These are phyloP conservation scores for Thalassiosira delicatula DNA, from an alignment of 352 stramenopile genomes.

Conservation along the genomic window DNA sequence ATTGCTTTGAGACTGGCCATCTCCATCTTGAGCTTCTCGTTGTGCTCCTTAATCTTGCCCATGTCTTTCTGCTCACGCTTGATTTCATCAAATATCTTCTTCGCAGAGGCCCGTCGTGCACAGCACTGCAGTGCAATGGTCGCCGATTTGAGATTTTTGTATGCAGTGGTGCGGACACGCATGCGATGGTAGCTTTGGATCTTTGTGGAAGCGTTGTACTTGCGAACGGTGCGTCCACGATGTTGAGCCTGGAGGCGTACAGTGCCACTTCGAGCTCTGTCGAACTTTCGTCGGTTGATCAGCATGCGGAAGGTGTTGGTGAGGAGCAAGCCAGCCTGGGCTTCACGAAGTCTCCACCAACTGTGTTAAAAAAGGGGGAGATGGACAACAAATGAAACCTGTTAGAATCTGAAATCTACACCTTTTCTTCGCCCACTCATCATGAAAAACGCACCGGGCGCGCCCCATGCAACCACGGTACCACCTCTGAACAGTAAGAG, in stretches of 20 bases:
- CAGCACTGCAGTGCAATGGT: slow-evolving; percentile 81
- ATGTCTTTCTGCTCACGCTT: slow-evolving; percentile 84
- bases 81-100: slow-evolving; percentile 69
- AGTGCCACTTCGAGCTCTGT: slow-evolving; percentile 63
- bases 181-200: slow-evolving; percentile 73
- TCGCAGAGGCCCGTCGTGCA: slow-evolving; percentile 64
- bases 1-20: slow-evolving; percentile 85
- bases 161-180: slow-evolving; percentile 48
- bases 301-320: slow-evolving; percentile 84
- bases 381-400: slow-evolving; percentile 30
- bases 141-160: slow-evolving; percentile 79
- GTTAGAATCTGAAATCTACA: slow-evolving; percentile 10
- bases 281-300: slow-evolving; percentile 72
- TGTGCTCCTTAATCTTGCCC: slow-evolving; percentile 83
- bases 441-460: slow-evolving; percentile 61
- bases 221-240: slow-evolving; percentile 65
- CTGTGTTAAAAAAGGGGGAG: slow-evolving; percentile 35
- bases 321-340: slow-evolving; percentile 72
- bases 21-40: slow-evolving; percentile 84
- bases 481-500: slow-evolving; percentile 75
- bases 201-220: slow-evolving; percentile 69
- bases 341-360: slow-evolving; percentile 78
- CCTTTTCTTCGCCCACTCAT: background rate
- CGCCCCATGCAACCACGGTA: slow-evolving; percentile 83
- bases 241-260: slow-evolving; percentile 75